Evolutionary conservation across 257 asterid species (phyloP), one percentile per base, ranked within the genome.

Genomic region (Thymus quinquecostatus): DNA sequence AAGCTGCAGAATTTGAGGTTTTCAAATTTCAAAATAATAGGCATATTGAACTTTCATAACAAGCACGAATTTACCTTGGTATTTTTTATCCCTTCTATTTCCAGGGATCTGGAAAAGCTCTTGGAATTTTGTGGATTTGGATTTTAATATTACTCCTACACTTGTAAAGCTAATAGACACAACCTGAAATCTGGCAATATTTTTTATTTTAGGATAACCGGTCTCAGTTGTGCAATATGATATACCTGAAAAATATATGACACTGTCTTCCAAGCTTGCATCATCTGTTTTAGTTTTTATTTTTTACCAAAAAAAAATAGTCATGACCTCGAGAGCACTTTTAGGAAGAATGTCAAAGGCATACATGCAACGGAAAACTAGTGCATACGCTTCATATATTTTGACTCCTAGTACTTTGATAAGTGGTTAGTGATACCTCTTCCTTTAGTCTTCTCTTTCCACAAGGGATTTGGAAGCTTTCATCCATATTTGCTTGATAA

Each of bases 151-250:
- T 38, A 34, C 38, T 34, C 38, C 38, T 34, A 33, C 34, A n/a
- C 10, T 59, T 7, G 60, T 1, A 4, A 56, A 32, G 66, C 55
- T 63, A 76, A 54, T 45, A 44, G 14, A 61, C 36, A 64, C 10
- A 53, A 55, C 64, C 13, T 30, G 14, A 59, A 36, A 74, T 78
- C 55, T 78, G 57, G 9, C 29, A 30, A 40, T 64, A 9, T 48
- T 43, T 6, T 34, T 54, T 14, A 30, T 40, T 30, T 14, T 59
- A 11, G 58, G 67, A n/a, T 10, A 10, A 54, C 59, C 53, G 64
- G 54, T 14, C 64, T 32, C 69, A 13, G 43, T 2, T 13, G 11
- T 57, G 45, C 34, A 45, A 14, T 65, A 36, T 57, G 34, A 45
- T 43, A 66, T 43, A 40, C 36, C 59, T 30, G 43, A 27, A 66